Evolutionary conservation across 2,329 filamentous ascomycete genomes (phyloP).

Genomic region (Trichoderma harzianum): DNA sequence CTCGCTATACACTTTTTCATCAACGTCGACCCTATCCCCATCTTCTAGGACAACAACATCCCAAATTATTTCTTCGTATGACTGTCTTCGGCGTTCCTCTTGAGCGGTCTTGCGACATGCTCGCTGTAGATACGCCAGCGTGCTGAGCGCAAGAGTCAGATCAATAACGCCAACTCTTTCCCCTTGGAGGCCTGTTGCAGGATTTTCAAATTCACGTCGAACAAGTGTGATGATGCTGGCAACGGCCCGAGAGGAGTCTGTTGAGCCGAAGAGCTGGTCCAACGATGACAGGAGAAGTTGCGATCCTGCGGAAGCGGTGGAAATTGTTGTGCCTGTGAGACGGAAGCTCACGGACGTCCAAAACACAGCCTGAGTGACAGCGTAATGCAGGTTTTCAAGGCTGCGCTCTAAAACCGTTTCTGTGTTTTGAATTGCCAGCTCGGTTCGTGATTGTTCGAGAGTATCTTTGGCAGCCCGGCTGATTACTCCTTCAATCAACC

Average conservation of each 20-base stretch:
- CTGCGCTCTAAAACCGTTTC: slow-evolving; percentile 56
- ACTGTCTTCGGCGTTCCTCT: slow-evolving; percentile 45
- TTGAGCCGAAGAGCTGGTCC: slow-evolving; percentile 64
- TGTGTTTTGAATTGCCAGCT: slow-evolving; percentile 49
- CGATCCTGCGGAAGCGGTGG: slow-evolving; percentile 53
- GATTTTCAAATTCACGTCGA: slow-evolving; percentile 61
- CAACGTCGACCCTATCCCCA: slow-evolving; percentile 55
- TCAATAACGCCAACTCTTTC: slow-evolving; percentile 60
- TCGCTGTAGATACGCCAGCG: slow-evolving; percentile 59
- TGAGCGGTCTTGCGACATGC: slow-evolving; percentile 51
- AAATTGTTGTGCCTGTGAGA: slow-evolving; percentile 53
- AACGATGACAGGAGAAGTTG: slow-evolving; percentile 57
- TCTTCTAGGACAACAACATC: slow-evolving; percentile 62
- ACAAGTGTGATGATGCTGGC: slow-evolving; percentile 64
- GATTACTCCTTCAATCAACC: slow-evolving; percentile 53
- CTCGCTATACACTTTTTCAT: slow-evolving; percentile 29
- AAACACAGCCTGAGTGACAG: slow-evolving; percentile 57
- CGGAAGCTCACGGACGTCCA: slow-evolving; percentile 60
- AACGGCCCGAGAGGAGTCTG: slow-evolving; percentile 66
- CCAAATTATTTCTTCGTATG: slow-evolving; percentile 59
- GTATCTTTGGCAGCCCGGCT: slow-evolving; percentile 51
- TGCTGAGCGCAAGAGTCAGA: slow-evolving; percentile 58
- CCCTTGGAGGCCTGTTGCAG: slow-evolving; percentile 55
- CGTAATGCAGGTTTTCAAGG: slow-evolving; percentile 54
- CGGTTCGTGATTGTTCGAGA: slow-evolving; percentile 41